Evolutionary conservation across 352 stramenopile species (phyloP), one percentile per base, ranked within the genome.

Genomic region (Globisporangium apiculatum): DNA sequence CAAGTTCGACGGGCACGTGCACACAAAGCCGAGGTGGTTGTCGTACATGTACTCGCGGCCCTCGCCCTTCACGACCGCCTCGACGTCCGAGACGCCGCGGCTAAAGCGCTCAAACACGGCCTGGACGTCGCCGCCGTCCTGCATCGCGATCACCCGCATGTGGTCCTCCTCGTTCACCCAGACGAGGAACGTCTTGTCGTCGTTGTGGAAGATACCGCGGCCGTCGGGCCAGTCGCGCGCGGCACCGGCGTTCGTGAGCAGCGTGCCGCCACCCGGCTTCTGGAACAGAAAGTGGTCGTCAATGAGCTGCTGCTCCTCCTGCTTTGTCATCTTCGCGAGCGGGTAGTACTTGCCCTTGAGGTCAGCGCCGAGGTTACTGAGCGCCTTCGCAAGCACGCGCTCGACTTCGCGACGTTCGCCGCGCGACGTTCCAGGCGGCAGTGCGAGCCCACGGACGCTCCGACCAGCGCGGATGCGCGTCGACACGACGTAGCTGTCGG

Each of bases 121-220:
- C 42, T 90, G 74, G 37, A 98, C 92, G 69, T 98, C 83, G 7
- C 91, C 91, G 46, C 91, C 92, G 46, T 92, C 79, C 60, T 95
- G 78, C 85, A 95, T 94, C 43, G 75, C 86, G 54, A 95, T 95
- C 38, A 96, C 90, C 17, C 86, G 81, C 79, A 91, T 94, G 73
- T 96, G 87, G 69, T 96, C 87, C 45, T 95, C 86, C 57, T 96
- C 87, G 59, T 96, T 96, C 54, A 77, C 75, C 87, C 87, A 96
- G 15, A 89, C 83, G 8, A 98, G 74, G 53, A 97, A 95, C 10
- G 86, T 88, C 60, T 97, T 95, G 55, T 83, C 73, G 65, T 96
- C 75, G 58, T 97, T 97, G 68, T 96, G 84, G 67, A 94, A 98
- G 59, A 98, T 94, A n/a, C 89, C 94, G 60, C 94, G 79, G 17